A percentile compares a stretch with the other conserved stretches of the same genome.
Conservation (phyloP, 306 rosid genomes). For the Cyamopsis tetragonoloba region DNA sequence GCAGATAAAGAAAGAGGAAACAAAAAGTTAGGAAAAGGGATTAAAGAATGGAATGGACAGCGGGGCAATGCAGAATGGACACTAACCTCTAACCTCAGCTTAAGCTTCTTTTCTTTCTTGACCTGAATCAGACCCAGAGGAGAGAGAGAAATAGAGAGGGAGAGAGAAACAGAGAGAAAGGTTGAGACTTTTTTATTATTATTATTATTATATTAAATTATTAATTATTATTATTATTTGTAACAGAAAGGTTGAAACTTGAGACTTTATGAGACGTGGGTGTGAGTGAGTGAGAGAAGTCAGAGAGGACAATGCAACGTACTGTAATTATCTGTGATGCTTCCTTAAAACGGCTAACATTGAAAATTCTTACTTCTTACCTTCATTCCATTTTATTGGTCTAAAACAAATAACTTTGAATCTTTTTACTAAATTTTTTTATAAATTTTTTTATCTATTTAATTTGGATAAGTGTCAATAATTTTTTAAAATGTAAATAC, state of each 20-base stretch:
- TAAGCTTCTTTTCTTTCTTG: constrained; percentile 17
- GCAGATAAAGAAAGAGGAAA: neutral
- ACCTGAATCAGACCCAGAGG: neutral
- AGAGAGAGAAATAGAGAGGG: constrained; percentile 17
- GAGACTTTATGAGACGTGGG: neutral
- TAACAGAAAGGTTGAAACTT: constrained; percentile 15
- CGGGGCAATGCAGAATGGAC: constrained; percentile 27
- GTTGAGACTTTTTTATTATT: neutral
- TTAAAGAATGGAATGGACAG: constrained; percentile 19
- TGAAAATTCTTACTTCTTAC: neutral
- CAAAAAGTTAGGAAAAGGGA: neutral
- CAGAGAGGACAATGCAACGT: constrained; percentile 11
- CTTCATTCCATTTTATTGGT: neutral
- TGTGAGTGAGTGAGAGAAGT: constrained; percentile 15
- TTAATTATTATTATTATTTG: neutral
- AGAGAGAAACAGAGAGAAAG: constrained; percentile 15
- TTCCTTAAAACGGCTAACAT: neutral
- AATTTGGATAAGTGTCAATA: too few species aligned
- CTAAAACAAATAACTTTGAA: too few species aligned
- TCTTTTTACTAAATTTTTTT: too few species aligned
- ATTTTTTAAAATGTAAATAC: too few species aligned
- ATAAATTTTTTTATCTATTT: too few species aligned
- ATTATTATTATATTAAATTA: neutral
- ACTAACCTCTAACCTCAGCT: constrained; percentile 28
- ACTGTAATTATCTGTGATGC: constrained; percentile 6